Evolutionary conservation across 208 protist species (phyloP).

Genomic region (Leishmania braziliensis): DNA sequence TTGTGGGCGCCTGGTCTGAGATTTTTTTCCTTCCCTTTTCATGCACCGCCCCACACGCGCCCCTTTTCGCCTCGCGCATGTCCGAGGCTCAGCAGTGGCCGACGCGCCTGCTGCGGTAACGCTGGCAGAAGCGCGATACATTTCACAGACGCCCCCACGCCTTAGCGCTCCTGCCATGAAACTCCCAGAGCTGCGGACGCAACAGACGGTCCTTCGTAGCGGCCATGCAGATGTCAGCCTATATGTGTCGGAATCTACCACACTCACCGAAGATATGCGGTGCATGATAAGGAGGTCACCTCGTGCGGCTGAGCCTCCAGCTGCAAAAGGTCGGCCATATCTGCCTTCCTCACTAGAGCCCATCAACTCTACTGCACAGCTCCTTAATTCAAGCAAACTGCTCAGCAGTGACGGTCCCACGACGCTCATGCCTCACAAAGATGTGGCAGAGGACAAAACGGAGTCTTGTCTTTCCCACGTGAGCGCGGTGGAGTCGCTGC

Average conservation of each 20-base stretch:
- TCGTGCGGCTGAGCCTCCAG: not conserved
- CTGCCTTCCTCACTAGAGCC: not conserved
- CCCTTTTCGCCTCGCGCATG: not conserved
- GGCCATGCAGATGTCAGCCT: not conserved
- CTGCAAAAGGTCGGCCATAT: not conserved
- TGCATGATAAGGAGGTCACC: not conserved
- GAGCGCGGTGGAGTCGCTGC: not conserved
- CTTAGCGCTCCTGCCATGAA: not conserved
- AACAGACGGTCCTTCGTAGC: not conserved
- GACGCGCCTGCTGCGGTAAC: not conserved
- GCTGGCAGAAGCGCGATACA: not conserved
- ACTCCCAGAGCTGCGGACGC: constrained; percentile 1
- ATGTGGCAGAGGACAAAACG: not conserved
- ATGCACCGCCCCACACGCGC: not conserved
- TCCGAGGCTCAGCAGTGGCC: not conserved
- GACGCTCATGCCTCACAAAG: not conserved
- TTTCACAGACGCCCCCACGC: not conserved
- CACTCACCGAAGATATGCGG: not conserved
- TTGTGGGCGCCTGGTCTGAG: not conserved
- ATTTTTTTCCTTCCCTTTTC: constrained; percentile 2
- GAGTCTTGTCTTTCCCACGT: not conserved
- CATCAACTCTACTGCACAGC: not conserved
- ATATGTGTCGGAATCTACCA: not conserved
- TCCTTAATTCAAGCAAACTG: not conserved
- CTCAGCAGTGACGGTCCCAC: not conserved